Evolutionary conservation across 73 alveolate species (phyloP), one percentile per base, ranked within the genome.

Genomic region (Paramecium tetraurelia): DNA sequence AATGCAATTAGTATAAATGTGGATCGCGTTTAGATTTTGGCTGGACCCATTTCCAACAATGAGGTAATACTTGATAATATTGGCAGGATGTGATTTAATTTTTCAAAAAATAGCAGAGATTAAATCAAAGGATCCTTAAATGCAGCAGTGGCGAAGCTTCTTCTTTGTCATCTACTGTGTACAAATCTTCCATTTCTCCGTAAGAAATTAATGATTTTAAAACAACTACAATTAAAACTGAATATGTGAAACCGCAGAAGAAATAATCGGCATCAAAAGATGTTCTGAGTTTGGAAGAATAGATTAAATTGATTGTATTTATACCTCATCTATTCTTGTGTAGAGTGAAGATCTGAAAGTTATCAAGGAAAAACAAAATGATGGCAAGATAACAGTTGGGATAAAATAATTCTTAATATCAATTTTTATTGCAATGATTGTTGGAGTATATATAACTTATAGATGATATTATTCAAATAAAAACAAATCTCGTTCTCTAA

Each of bases 361-460:
- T 63, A 63, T 63, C 14, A 63, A 63, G 14, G 84, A 63, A 33
- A 63, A 63, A 63, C 31, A 63, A 63, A 63, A 27, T 63, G 69
- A 53, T 53, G 69, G 69, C 14, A 53, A 53, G 22, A 31, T 33
- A 33, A 63, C 84, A 27, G 46, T 63, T 9, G 84, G 84, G 12
- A 63, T 63, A 9, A 63, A 63, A 33, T 24, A 20, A 63, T 63
- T 63, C 84, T 63, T 63, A 41, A 11, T 63, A 27, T 31, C 84
- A 10, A 33, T 63, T 27, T 27, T 63, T 2, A 63, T 63, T 31
- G 24, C 84, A 7, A 33, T 63, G 84, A 63, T 63, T 63, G 46
- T 63, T 31, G 84, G 84, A 63, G 84, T 63, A 63, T 63, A 63
- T 63, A 63, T 63, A 63, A 33, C 84, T 63, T 63, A 63, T 63